These are phyloP conservation scores for Dichotomopilus funicola DNA, from an alignment of 2,329 filamentous ascomycete species.

Conservation along the genomic window DNA sequence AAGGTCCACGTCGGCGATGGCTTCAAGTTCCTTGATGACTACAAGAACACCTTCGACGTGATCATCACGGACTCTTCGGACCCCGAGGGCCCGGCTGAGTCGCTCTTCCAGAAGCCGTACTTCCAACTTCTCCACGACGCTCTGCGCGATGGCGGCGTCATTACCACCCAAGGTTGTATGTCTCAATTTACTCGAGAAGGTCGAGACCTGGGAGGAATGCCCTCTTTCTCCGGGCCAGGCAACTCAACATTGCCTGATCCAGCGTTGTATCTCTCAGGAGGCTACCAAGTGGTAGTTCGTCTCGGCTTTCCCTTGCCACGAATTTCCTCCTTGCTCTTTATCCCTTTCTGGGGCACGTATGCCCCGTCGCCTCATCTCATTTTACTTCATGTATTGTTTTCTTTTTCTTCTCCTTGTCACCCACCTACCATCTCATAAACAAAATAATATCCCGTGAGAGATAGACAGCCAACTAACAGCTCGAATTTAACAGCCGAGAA, in stretches of 20 bases:
- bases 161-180: constrained; percentile 99
- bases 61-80: constrained; percentile 99
- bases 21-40: constrained; percentile 96
- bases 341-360: not conserved
- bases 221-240: constrained; percentile 22
- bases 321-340: constrained; percentile 16
- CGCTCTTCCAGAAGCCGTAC: constrained; percentile 97
- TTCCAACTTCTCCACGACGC: constrained; percentile 89
- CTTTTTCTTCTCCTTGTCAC: not conserved
- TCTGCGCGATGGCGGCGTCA: constrained; percentile 90
- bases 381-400: not conserved
- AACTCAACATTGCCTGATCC: constrained; percentile 30
- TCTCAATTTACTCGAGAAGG: constrained; percentile 54
- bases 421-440: too few species aligned
- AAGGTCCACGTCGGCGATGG: constrained; percentile 92
- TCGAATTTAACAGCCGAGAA: constrained; percentile 70
- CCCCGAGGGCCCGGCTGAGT: constrained; percentile 92
- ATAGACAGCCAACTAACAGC: constrained; percentile 10
- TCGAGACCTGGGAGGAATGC: constrained; percentile 24
- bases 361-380: not conserved
- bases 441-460: not conserved
- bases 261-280: constrained; percentile 19
- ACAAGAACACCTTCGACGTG: constrained; percentile 96
- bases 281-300: constrained; percentile 26
- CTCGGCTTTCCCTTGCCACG: constrained; percentile 18